A percentile compares a stretch with the other conserved stretches of the same genome.
Evolutionary conservation across 805 yeast genomes (phyloP).

Genomic region (Wickerhamomyces silvicola): DNA sequence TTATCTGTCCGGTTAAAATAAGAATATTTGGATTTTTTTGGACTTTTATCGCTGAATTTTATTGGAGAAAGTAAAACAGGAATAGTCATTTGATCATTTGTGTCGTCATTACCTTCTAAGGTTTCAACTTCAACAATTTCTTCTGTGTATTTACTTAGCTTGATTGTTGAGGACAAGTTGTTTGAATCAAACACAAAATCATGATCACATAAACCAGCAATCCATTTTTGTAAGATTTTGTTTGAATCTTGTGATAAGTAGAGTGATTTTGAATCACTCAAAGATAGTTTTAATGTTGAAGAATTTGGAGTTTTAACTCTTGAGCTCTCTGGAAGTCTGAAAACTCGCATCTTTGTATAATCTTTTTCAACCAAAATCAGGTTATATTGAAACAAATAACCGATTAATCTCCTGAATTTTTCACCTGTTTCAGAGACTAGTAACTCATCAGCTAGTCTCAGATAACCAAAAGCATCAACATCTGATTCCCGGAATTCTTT

Average conservation of each 20-base stretch:
- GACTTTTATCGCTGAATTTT: conserved; percentile 6
- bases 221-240: conserved; percentile 34
- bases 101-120: neutral
- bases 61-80: conserved; percentile 20
- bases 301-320: conserved; percentile 16
- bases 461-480: conserved; percentile 28
- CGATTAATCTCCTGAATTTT: conserved; percentile 22
- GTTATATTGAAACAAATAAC: conserved; percentile 27
- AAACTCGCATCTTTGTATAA: conserved; percentile 6
- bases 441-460: conserved; percentile 30
- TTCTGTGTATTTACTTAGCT: neutral
- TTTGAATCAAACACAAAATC: conserved; percentile 24
- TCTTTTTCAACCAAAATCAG: conserved; percentile 9
- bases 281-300: conserved; percentile 11
- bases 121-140: neutral
- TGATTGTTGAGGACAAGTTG: conserved; percentile 25
- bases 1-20: conserved; percentile 9
- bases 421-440: conserved; percentile 24
- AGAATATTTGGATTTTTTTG: conserved; percentile 4
- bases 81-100: conserved; percentile 10
- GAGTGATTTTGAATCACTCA: conserved; percentile 17
- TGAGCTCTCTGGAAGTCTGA: conserved; percentile 5
- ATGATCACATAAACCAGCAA: conserved; percentile 30
- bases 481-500: conserved; percentile 17
- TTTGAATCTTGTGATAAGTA: conserved; percentile 22